Evolutionary conservation across 1,284 basidiomycete species (phyloP), one percentile per base, ranked within the genome.

Genomic region (Melanopsichium pennsylvanicum): DNA sequence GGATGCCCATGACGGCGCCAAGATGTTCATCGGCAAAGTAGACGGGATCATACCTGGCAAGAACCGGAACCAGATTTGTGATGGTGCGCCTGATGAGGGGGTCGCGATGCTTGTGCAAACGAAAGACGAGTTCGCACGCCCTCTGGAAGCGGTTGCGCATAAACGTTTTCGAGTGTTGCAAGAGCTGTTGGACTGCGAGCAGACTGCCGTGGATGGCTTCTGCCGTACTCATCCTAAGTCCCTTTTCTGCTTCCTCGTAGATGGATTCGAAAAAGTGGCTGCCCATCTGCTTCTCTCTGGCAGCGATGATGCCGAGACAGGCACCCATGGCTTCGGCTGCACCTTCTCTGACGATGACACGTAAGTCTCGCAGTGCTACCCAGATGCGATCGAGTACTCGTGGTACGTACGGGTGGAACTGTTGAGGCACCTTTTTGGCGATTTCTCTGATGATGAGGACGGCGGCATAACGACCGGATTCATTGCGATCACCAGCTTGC

Each of bases 141-240:
- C 91, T 89, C 40, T 90, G 83, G 78, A 93, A 97, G 41, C 89
- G 90, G 63, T 95, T 91, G 72, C 88, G 88, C 93, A 97, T 95
- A 74, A 95, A 97, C 86, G 93, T 92, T 70, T 93, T 92, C 29
- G 93, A 94, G 81, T 97, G 92, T 54, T 95, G 86, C 12, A 98
- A 83, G 27, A 99, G 85, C 78, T 96, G 92, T 46, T 93, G 89
- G 81, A 94, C 93, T 11, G 93, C 95, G 48, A 98, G 85, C 31
- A 99, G 81, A 16, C 92, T 94, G 2, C 95, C 96, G 70, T 98
- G 93, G 36, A 97, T 92, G 22, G 92, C 86, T 83, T 91, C 95
- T 29, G 90, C 86, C 16, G 89, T 87, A 4, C 87, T 85, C 80
- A 88, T 89, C 81, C 90, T 90, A 49, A 97, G 83, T 1, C 94